Evolutionary conservation across 768 basidiomycete genomes (phyloP).

Genomic region (Coprinopsis cinerea): DNA sequence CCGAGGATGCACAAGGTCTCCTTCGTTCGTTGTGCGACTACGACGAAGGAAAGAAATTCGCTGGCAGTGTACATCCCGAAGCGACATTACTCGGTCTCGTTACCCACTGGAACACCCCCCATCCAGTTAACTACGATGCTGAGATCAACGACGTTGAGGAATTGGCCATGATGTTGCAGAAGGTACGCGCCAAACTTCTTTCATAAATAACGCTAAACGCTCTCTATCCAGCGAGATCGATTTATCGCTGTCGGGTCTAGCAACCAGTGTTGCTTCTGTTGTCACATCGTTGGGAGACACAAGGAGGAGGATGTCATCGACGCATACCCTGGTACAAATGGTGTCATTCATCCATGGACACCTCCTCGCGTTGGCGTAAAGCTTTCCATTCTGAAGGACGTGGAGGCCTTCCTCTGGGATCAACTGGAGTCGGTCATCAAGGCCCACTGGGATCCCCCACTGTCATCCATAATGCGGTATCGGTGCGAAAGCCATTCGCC

Average conservation of each 20-base stretch:
- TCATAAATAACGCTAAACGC: background rate
- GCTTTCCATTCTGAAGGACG: background rate
- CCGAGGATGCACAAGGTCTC: background rate
- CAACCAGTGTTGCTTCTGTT: background rate
- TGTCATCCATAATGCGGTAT: too few relatives aligned
- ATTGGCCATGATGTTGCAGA: background rate
- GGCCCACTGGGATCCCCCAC: too few relatives aligned
- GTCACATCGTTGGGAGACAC: background rate
- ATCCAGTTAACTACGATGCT: background rate
- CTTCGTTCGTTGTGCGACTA: background rate
- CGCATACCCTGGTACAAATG: background rate
- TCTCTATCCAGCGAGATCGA: background rate
- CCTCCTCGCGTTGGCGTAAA: background rate
- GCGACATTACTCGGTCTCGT: background rate
- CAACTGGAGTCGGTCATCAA: too few relatives aligned
- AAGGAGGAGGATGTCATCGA: background rate
- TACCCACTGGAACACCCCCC: background rate
- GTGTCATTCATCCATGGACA: background rate
- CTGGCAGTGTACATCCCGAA: background rate
- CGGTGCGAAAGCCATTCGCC: too few relatives aligned
- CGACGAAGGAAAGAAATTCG: background rate
- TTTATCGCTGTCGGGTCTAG: background rate
- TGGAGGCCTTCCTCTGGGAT: too few relatives aligned
- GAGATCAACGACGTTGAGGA: background rate
- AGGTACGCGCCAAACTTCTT: background rate